A percentile compares a stretch with the other conserved stretches of the same genome.
These are phyloP conservation scores for Globisporangium canariense DNA, from an alignment of 352 stramenopile species.

Conservation along the genomic window DNA sequence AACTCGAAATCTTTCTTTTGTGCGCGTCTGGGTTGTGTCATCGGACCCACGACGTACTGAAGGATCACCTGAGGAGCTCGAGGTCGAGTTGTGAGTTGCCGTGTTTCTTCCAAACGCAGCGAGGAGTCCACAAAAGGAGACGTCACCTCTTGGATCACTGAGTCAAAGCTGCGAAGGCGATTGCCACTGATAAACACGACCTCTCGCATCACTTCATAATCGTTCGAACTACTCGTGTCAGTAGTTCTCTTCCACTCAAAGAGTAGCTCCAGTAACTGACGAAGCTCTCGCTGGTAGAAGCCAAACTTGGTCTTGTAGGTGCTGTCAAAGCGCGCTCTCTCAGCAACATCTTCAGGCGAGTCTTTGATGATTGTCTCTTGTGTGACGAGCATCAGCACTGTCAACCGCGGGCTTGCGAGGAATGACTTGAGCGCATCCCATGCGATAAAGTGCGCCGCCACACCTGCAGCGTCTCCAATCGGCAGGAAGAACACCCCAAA, in stretches of 20 bases:
- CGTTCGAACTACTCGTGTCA: slow-evolving; percentile 1
- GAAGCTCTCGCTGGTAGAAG: slow-evolving; percentile 43
- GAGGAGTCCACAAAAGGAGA: slow-evolving; percentile 6
- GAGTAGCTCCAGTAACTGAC: slow-evolving; percentile 31
- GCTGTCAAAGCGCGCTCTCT: slow-evolving; percentile 36
- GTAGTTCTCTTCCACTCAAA: slow-evolving; percentile 34
- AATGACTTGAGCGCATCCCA: slow-evolving; percentile 36
- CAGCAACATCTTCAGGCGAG: slow-evolving; percentile 39
- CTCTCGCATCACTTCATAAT: slow-evolving; percentile 11
- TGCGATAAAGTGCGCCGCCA: slow-evolving; percentile 15
- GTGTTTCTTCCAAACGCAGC: background rate
- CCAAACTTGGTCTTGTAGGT: slow-evolving; percentile 32
- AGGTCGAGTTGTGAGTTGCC: background rate
- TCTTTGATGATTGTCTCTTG: slow-evolving; percentile 40
- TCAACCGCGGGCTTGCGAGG: slow-evolving; percentile 33
- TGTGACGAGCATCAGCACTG: slow-evolving; percentile 32
- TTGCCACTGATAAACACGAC: slow-evolving; percentile 37
- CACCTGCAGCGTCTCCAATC: slow-evolving; percentile 14
- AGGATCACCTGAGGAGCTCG: slow-evolving; percentile 14
- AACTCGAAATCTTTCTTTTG: background rate
- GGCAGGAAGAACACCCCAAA: slow-evolving; percentile 58
- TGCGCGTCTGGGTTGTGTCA: background rate
- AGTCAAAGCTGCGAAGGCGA: slow-evolving; percentile 32
- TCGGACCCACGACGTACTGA: slow-evolving; percentile 31
- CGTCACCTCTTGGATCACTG: slow-evolving; percentile 28